Evolutionary conservation across 441 rosid genomes (phyloP).

Genomic region (Pelargonium fulgidum): DNA sequence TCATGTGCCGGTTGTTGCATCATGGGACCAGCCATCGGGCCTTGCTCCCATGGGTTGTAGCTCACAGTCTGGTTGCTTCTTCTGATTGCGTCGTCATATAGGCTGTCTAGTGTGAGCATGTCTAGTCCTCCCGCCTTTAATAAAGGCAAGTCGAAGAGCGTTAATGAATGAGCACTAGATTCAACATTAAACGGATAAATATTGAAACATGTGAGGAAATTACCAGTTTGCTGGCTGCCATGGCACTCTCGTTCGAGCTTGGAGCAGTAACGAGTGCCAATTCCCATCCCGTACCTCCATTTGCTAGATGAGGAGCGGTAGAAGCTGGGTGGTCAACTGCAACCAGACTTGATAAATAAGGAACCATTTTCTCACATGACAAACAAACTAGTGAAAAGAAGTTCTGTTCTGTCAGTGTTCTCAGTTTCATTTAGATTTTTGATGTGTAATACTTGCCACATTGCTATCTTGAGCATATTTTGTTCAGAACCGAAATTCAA

Average conservation of each 20-base stretch:
- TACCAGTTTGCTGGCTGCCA: slow-evolving; percentile 78
- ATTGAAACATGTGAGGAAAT: background rate
- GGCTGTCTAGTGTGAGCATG: slow-evolving; percentile 83
- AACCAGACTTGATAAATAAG: slow-evolving; percentile 10
- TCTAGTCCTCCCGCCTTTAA: slow-evolving; percentile 88
- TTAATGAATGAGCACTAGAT: background rate
- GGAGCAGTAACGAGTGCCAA: slow-evolving; percentile 82
- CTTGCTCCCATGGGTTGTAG: slow-evolving; percentile 80
- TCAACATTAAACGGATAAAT: too few species aligned
- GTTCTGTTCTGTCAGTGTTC: background rate
- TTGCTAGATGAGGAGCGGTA: slow-evolving; percentile 31
- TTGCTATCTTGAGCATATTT: background rate
- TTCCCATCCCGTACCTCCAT: slow-evolving; percentile 76
- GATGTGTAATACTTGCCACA: background rate
- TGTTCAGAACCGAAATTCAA: background rate
- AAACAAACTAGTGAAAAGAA: background rate
- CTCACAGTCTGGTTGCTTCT: slow-evolving; percentile 61
- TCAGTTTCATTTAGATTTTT: background rate
- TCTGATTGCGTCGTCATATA: slow-evolving; percentile 91
- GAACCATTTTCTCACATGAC: background rate
- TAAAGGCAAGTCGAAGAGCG: slow-evolving; percentile 4
- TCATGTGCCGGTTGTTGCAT: slow-evolving; percentile 53
- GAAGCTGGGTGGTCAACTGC: slow-evolving; percentile 55
- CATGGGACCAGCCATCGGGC: slow-evolving; percentile 42
- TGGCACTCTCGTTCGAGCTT: slow-evolving; percentile 60